These are phyloP conservation scores for Euphorbia lathyris DNA, from an alignment of 345 rosid species.

Conservation along the genomic window DNA sequence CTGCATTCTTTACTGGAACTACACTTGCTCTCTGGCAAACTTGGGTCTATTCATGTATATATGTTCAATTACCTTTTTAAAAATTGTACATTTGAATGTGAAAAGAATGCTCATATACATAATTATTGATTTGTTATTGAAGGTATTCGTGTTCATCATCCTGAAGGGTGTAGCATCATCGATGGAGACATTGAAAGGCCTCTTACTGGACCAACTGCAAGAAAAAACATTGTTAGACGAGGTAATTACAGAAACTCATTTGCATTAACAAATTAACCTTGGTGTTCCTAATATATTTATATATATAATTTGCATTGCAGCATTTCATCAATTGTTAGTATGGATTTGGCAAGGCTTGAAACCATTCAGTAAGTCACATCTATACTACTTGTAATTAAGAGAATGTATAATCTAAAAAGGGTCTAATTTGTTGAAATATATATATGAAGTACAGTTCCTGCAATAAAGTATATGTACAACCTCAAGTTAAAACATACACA, in stretches of 20 bases:
- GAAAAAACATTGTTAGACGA: constrained; percentile 8
- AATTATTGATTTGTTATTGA: neutral
- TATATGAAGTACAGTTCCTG: constrained; percentile 38
- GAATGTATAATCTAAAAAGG: neutral
- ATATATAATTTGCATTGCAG: constrained; percentile 19
- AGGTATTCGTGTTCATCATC: constrained; percentile 23
- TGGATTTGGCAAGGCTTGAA: constrained; percentile 17
- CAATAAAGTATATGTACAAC: constrained; percentile 38
- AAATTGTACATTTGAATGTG: too few species aligned
- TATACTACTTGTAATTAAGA: neutral
- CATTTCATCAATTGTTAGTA: constrained; percentile 6
- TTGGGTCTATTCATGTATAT: constrained; percentile 56
- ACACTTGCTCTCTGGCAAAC: constrained; percentile 46
- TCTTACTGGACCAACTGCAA: neutral
- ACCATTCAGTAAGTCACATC: constrained; percentile 18
- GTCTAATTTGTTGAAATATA: too few species aligned
- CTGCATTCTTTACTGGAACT: constrained; percentile 61
- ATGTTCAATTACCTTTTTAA: neutral
- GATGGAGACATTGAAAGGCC: constrained; percentile 23
- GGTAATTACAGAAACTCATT: constrained; percentile 1
- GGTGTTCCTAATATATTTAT: neutral
- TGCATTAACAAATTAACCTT: constrained; percentile 5
- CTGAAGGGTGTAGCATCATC: neutral
- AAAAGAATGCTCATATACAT: neutral
- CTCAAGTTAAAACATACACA: constrained; percentile 49